Evolutionary conservation across 495 filamentous ascomycete genomes (phyloP).

Genomic region (Tirmania nivea): DNA sequence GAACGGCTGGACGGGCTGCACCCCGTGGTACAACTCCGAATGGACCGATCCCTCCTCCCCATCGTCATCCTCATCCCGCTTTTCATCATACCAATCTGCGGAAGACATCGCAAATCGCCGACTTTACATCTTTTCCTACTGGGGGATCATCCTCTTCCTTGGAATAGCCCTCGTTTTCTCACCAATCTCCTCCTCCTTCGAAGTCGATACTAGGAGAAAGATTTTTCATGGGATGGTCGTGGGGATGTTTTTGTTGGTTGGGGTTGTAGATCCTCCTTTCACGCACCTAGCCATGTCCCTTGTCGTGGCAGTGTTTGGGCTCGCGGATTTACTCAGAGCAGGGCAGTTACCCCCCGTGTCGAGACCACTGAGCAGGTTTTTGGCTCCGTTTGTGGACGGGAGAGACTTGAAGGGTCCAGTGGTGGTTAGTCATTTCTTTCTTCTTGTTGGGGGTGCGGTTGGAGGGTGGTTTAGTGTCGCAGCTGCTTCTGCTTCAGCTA

Average conservation of each 20-base stretch:
- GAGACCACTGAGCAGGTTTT: conserved; percentile 56
- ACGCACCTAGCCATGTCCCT: conserved; percentile 53
- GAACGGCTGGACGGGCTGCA: neutral
- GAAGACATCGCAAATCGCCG: conserved; percentile 42
- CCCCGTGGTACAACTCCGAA: neutral
- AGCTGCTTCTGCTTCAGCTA: conserved; percentile 28
- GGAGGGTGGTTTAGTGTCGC: conserved; percentile 79
- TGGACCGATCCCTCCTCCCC: neutral
- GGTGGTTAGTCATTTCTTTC: conserved; percentile 85
- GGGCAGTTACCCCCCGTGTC: conserved; percentile 78
- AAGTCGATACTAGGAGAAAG: conserved; percentile 94
- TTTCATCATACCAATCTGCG: too few relatives aligned
- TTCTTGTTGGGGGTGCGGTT: conserved; percentile 87
- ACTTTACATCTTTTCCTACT: conserved; percentile 57
- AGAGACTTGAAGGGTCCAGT: conserved; percentile 81
- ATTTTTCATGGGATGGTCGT: conserved; percentile 99
- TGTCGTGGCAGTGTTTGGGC: conserved; percentile 57
- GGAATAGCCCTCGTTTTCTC: conserved; percentile 54
- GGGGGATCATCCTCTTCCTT: conserved; percentile 37
- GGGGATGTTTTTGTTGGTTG: conserved; percentile 70
- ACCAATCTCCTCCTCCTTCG: conserved; percentile 38
- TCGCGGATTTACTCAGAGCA: conserved; percentile 74
- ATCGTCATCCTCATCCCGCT: neutral
- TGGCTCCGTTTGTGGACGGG: conserved; percentile 87
- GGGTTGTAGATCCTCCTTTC: conserved; percentile 68